Evolutionary conservation across 805 yeast genomes (phyloP), one percentile per base, ranked within the genome.

Genomic region (Myxozyma melibiosi): DNA sequence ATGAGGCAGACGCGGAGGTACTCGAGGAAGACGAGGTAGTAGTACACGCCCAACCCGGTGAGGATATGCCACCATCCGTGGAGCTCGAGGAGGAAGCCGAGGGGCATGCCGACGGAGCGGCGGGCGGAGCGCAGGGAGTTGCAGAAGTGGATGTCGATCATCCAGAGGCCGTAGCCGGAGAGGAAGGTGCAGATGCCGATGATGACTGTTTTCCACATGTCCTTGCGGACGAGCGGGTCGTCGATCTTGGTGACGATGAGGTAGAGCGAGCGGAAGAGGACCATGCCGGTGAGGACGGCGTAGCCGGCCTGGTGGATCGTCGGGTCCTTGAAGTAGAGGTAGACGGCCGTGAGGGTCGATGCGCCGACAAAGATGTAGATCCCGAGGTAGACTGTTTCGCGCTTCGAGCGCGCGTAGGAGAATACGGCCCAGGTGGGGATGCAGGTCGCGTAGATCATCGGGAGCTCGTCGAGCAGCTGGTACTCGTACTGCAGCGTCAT

Each of bases 371-470:
- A 73, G 2, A 84, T 78, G 11, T 77, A 73, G 8, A 74, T 43
- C 0, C 79, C 90, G 22, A 84, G 75, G 13, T 70, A 53, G n/a
- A 72, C 46, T 8, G 83, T 76, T 28, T 71, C 75, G 4, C 51
- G 64, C 16, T 62, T 67, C 16, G 78, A 61, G 56, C 73, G 75
- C 39, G 81, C 82, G 67, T 84, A 88, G 45, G 87, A 79, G 64
- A 86, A 84, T 0, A 88, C 84, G 41, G 85, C 80, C 96, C 96
- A 89, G 60, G 90, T 84, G 0, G 99, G 98, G 27, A 92, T 84
- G 63, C 97, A 92, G 1, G 99, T 94, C 22, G 96, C 97, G 73
- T 94, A 94, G 61, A 94, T 89, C 99, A 94, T 94, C 39, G 99
- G 99, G 67, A 94, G 77, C 71, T 94, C 99, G 74, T 94, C 99